phyloP scores from a whole-genome alignment of 108 stramenopile genomes.

The Nitzschia putrida region DNA sequence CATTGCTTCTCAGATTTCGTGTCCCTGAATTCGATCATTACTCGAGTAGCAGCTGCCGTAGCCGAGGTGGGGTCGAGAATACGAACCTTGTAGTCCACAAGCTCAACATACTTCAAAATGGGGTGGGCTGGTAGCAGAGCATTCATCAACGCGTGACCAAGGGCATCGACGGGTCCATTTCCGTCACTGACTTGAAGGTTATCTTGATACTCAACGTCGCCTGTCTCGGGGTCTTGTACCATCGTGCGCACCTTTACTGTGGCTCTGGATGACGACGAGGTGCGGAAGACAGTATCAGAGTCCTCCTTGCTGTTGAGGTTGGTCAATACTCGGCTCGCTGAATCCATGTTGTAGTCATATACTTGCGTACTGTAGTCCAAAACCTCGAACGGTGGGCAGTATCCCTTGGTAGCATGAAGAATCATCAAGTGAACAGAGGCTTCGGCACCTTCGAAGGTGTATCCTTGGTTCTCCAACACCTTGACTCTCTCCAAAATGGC shows the following conservation, averaged over 20 bases:
- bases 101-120: constrained; percentile 57
- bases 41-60: constrained; percentile 87
- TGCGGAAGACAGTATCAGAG: background rate
- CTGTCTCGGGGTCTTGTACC: constrained; percentile 26
- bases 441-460: constrained; percentile 94
- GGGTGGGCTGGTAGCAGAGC: constrained; percentile 85
- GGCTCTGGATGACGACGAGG: constrained; percentile 67
- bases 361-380: constrained; percentile 87
- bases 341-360: constrained; percentile 80
- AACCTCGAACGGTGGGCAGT: constrained; percentile 87
- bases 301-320: constrained; percentile 6
- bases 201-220: constrained; percentile 47
- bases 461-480: constrained; percentile 83
- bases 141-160: constrained; percentile 76
- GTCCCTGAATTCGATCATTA: constrained; percentile 84
- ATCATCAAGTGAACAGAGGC: constrained; percentile 92
- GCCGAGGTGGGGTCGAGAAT: constrained; percentile 89
- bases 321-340: constrained; percentile 68
- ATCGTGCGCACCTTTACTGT: constrained; percentile 86
- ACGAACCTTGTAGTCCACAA: constrained; percentile 94
- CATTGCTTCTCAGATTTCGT: constrained; percentile 52
- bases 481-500: constrained; percentile 89
- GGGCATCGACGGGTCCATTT: constrained; percentile 91
- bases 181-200: constrained; percentile 87
- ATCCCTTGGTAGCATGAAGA: constrained; percentile 82